Percentiles rank a stretch among this genome's conserved stretches.
phyloP scores from a whole-genome alignment of 768 basidiomycete species.

The Russula griseocarnosa region DNA sequence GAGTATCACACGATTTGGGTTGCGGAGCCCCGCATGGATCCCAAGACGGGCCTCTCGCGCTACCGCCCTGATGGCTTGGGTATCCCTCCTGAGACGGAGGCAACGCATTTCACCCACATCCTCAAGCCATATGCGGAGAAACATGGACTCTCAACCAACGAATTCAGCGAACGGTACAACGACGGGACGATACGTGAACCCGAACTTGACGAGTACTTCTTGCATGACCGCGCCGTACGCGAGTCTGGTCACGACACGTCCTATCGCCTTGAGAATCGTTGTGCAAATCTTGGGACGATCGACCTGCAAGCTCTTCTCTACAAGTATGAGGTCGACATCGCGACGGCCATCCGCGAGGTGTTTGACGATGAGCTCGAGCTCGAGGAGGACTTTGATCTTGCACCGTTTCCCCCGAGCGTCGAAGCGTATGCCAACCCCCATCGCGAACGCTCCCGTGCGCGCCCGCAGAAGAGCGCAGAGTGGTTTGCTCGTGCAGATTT shows the following conservation, averaged over 20 bases:
- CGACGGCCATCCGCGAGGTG: slow-evolving; percentile 93
- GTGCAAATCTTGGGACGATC: slow-evolving; percentile 94
- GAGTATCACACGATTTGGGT: slow-evolving; percentile 99
- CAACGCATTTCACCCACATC: slow-evolving; percentile 96
- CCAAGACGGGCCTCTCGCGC: slow-evolving; percentile 89
- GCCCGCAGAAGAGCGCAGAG: slow-evolving; percentile 73
- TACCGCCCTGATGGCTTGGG: slow-evolving; percentile 92
- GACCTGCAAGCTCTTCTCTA: slow-evolving; percentile 94
- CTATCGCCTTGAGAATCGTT: slow-evolving; percentile 96
- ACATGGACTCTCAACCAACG: slow-evolving; percentile 87
- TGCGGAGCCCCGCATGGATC: slow-evolving; percentile 89
- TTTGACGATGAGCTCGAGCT: slow-evolving; percentile 91
- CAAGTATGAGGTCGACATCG: slow-evolving; percentile 98
- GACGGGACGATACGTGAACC: slow-evolving; percentile 79
- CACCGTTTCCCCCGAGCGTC: slow-evolving; percentile 84
- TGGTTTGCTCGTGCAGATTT: slow-evolving; percentile 91
- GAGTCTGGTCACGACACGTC: slow-evolving; percentile 97
- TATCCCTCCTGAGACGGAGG: slow-evolving; percentile 98
- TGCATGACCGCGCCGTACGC: slow-evolving; percentile 93
- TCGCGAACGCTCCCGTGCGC: slow-evolving; percentile 54
- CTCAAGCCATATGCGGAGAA: slow-evolving; percentile 92
- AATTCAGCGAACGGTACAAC: slow-evolving; percentile 97
- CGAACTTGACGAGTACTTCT: slow-evolving; percentile 91
- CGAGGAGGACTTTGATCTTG: slow-evolving; percentile 86
- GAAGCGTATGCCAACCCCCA: slow-evolving; percentile 62